Percentiles rank a stretch among this genome's conserved stretches.
Evolutionary conservation across 2,329 filamentous ascomycete genomes (phyloP).

Genomic region (Cladosporium sp.): DNA sequence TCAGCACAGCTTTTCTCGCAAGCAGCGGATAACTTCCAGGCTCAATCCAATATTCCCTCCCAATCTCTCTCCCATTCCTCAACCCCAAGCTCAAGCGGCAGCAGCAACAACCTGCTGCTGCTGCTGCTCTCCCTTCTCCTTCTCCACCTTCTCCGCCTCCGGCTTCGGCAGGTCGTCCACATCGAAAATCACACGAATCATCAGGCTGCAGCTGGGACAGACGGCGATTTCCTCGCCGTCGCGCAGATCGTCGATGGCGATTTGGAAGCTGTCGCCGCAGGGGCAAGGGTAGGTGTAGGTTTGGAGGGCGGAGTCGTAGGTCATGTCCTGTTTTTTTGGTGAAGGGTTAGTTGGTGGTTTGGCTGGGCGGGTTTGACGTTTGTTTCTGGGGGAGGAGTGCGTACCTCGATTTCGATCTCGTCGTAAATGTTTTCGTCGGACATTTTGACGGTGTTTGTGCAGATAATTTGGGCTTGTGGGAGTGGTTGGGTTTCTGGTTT

Average conservation of each 20-base stretch:
- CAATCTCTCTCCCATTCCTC: neutral
- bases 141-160: slow-evolving; percentile 24
- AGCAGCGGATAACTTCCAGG: no score
- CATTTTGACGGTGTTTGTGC: slow-evolving; percentile 14
- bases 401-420: slow-evolving; percentile 85
- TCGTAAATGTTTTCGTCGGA: slow-evolving; percentile 65
- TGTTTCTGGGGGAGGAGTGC: no score
- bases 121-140: slow-evolving; percentile 10
- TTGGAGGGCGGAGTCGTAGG: slow-evolving; percentile 73
- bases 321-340: slow-evolving; percentile 63
- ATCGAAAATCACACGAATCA: slow-evolving; percentile 94
- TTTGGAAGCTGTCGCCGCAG: slow-evolving; percentile 95
- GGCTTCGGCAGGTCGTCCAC: slow-evolving; percentile 51
- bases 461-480: neutral
- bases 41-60: no score
- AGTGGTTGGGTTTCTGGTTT: neutral
- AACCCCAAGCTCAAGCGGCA: slow-evolving; percentile 16
- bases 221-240: slow-evolving; percentile 94
- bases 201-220: slow-evolving; percentile 93
- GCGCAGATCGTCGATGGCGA: slow-evolving; percentile 73
- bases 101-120: slow-evolving; percentile 23
- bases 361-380: neutral
- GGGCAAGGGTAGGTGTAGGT: slow-evolving; percentile 96
- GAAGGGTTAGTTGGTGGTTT: neutral
- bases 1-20: no score